Base-by-base conservation (phyloP, 2,329 filamentous ascomycete species). In the Claviceps spartinae region DNA sequence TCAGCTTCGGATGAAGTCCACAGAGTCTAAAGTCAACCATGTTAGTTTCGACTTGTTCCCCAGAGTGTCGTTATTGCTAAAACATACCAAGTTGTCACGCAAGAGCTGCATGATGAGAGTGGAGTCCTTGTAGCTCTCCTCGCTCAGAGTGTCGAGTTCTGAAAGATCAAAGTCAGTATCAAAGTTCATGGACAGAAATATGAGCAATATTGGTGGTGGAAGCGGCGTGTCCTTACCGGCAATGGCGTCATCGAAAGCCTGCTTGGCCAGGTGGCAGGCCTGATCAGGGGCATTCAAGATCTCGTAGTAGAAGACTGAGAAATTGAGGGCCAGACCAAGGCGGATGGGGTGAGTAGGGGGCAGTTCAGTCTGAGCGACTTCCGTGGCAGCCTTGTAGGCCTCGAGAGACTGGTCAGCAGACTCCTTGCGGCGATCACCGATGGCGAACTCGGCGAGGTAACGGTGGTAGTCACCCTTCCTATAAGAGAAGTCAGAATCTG, bases 381-480 rank as follows among this genome's bases (percentile, higher is more conserved):
- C 91, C 76, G 93, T 97, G 63, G 91, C 91, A 73, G 72, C 77
- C 78, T 96, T 95, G 86, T 97, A 97, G 57, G 91, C 91, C 78
- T 95, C 90, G 63, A 94, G 88, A 51, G 91, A 93, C 76, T 88
- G 85, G 72, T 91, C 86, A 74, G 91, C 89, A 60, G 90, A 91
- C 63, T 81, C 83, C 85, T 95, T 95, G 77, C 91, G 89, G 78
- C 88, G 88, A 70, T 96, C 89, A 66, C 89, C 88, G 69, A 87
- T 78, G 66, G 89, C 91, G 70, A 96, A 96, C 79, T 96, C 91
- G 68, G 91, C 91, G 57, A 96, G 87, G 77, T 96, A 96, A 70
- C 90, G 89, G 83, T 96, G 89, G 81, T 96, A 96, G 76, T 96
- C 91, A 73, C 91, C 91, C 88, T 95, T 96, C 90, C 90, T 95